Base-by-base conservation (phyloP, 2,329 filamentous ascomycete genomes). In the Leptographium radiaticola region DNA sequence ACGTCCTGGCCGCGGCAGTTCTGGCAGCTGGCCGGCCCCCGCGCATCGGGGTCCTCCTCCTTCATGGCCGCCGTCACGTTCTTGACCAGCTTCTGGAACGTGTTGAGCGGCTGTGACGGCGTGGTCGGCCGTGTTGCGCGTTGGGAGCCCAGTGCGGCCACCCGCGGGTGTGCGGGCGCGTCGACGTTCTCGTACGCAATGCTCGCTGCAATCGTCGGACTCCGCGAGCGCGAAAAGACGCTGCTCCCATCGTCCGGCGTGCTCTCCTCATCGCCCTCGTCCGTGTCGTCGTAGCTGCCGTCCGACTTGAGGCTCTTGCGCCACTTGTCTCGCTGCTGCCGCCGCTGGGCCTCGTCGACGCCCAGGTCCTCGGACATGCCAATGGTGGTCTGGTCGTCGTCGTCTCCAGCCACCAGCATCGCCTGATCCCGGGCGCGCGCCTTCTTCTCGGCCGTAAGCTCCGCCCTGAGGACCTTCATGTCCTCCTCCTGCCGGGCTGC, bases 141-240 rank as follows among this genome's bases (percentile, higher is more conserved):
- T 2, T 54, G 6, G 7, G 46, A 53, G 47, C 59, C 58, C 2
- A 59, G 51, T 2, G 59, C 56, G 1, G 59, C 57, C 6, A 61
- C 59, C 7, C 55, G 58, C 8, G 58, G 58, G 7, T 60, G 56
- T 15, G 44, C 51, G 6, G 56, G 36, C 38, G 59, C 59, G 9
- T 60, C 56, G 40, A 54, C 56, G 47, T 55, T 55, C 44, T 51
- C 44, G 34, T 58, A 31, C 40, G 20, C 51, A 50, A 57, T 54
- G 57, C 62, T 64, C 12, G 70, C 69, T 44, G 71, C 68, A 30
- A 72, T 65, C 1, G 78, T 77, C 2, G 80, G 80, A 60, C 78
- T 82, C 30, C 79, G 71, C 40, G 76, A 76, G 43, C 79, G 70
- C 15, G 79, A 83, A 61, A 84, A 84, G 42, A 84, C 71, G 61